A percentile compares a stretch with the other conserved stretches of the same genome.
phyloP scores from a whole-genome alignment of 2,329 filamentous ascomycete species.

The Aspergillus tubingensis region DNA sequence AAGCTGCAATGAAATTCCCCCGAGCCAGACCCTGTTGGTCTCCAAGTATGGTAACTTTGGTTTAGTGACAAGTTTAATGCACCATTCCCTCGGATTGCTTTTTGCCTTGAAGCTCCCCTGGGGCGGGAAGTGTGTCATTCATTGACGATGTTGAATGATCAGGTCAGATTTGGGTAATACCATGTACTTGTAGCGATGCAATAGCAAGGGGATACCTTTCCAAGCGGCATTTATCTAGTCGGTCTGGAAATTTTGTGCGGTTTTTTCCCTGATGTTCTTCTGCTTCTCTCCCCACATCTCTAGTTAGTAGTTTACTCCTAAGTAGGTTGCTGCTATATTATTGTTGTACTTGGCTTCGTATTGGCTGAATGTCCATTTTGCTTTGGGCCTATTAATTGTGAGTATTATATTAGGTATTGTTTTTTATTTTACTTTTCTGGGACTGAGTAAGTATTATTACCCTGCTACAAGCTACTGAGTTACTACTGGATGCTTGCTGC shows the following conservation, averaged over 20 bases:
- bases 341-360: constrained; percentile 1
- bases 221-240: not conserved
- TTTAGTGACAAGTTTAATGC: constrained; percentile 18
- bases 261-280: not conserved
- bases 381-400: constrained; percentile 6
- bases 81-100: constrained; percentile 5
- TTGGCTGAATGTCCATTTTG: constrained; percentile 2
- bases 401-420: constrained; percentile 10
- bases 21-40: constrained; percentile 17
- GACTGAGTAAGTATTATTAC: constrained; percentile 7
- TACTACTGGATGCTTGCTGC: not conserved
- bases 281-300: constrained; percentile 3
- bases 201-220: not conserved
- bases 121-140: not conserved
- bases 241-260: not conserved
- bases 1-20: constrained; percentile 8
- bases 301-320: not conserved
- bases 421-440: constrained; percentile 1
- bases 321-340: not conserved
- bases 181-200: not conserved
- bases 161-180: not conserved
- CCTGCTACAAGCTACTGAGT: not conserved
- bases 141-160: not conserved
- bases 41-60: constrained; percentile 23
- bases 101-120: not conserved